Evolutionary conservation across 2,329 filamentous ascomycete genomes (phyloP), one percentile per base, ranked within the genome.

Genomic region (Penicillium rolfsii): DNA sequence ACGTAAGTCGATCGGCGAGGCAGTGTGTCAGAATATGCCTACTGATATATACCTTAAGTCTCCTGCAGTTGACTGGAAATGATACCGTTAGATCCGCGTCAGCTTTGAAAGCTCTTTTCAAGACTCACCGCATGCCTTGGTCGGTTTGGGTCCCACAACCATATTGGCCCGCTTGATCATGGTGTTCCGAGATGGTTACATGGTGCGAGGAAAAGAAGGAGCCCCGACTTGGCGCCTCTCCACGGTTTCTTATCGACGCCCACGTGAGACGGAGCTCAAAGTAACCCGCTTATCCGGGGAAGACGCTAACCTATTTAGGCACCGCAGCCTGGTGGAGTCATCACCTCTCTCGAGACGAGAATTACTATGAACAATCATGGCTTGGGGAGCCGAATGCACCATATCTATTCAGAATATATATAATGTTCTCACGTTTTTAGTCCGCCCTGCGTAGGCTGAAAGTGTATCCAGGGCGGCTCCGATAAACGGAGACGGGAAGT

Each of bases 381-480:
- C 9, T 33, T 33, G 30, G 30, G 1, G 5, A 11, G 30, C 8
- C 1, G 5, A 33, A 11, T 33, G 9, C 9, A 11, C n/a, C 19
- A 22, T 22, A 19, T 36, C 19, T 33, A 12, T 22, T 33, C 14
- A 24, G 5, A 35, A 4, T 36, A 11, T 33, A 2, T 2, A 33
- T 33, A 8, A 28, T 84, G 81, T 85, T 76, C 78, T 82, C 82
- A 69, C 79, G 79, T 81, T 82, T 80, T 82, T 85, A 85, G 83
- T 85, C 83, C 80, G 78, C 76, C 77, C 76, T 77, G 78, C 80
- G 76, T 82, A 75, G 74, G 74, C 82, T 84, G 72, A 77, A 70
- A 62, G 60, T 33, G 53, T 46, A 12, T 69, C 54, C 69, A 73
- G 71, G 73, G 77, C 80, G 84, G 83, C 78, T 85, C 83, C 83